Percentiles rank a stretch among this genome's conserved stretches.
Evolutionary conservation across 768 basidiomycete genomes (phyloP).

Genomic region (Amanita rimosa): DNA sequence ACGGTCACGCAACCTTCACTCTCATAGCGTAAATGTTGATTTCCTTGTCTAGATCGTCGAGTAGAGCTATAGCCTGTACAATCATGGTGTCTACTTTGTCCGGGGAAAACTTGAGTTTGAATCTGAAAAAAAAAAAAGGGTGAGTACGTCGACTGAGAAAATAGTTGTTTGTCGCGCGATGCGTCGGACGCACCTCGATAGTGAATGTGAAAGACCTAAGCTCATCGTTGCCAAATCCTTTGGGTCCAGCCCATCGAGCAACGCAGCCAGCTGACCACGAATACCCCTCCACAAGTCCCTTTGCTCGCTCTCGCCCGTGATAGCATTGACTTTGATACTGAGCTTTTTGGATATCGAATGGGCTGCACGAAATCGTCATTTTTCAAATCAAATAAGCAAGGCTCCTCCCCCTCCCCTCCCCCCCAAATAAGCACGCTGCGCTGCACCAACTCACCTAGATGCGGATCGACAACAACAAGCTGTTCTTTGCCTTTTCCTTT

Average conservation of each 20-base stretch:
- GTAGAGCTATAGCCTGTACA: slow-evolving; percentile 93
- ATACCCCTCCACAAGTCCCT: slow-evolving; percentile 93
- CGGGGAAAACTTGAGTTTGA: slow-evolving; percentile 99
- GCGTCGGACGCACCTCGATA: slow-evolving; percentile 75
- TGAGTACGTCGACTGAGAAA: too few relatives aligned
- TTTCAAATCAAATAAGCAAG: too few relatives aligned
- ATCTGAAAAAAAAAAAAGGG: slow-evolving; percentile 32
- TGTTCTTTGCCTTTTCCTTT: slow-evolving; percentile 88
- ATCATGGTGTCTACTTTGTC: slow-evolving; percentile 99
- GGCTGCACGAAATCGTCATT: slow-evolving; percentile 45
- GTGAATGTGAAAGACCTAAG: slow-evolving; percentile 91
- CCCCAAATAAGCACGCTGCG: background rate
- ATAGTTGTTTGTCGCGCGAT: too few relatives aligned
- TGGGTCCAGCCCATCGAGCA: slow-evolving; percentile 86
- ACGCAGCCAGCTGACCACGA: slow-evolving; percentile 71
- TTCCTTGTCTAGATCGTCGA: slow-evolving; percentile 99
- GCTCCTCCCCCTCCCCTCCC: too few relatives aligned
- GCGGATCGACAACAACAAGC: slow-evolving; percentile 79
- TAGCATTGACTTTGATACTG: slow-evolving; percentile 72
- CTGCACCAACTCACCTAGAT: slow-evolving; percentile 55
- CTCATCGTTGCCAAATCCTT: slow-evolving; percentile 97
- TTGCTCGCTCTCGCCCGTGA: slow-evolving; percentile 33
- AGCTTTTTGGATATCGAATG: slow-evolving; percentile 90
- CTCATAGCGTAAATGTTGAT: slow-evolving; percentile 99
- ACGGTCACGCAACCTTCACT: slow-evolving; percentile 63